Conservation (phyloP, 306 rosid species). For the Ormosia semicastrata region DNA sequence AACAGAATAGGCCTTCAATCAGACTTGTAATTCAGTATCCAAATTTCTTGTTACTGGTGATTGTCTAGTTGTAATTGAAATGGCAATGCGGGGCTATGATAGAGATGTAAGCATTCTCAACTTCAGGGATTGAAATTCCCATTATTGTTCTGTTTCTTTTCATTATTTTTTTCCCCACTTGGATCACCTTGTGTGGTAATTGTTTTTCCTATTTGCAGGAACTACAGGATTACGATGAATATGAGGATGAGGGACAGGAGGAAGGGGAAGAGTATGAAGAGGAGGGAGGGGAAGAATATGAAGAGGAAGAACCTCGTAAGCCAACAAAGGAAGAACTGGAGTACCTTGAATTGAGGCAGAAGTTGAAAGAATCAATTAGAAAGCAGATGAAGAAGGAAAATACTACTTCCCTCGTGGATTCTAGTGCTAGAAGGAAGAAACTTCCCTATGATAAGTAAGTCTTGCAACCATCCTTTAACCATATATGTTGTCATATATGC, state of each 20-base stretch:
- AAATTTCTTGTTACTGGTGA: slow-evolving; percentile 20
- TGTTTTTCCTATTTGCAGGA: slow-evolving; percentile 34
- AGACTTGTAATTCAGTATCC: neutral
- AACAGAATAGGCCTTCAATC: neutral
- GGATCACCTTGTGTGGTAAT: neutral
- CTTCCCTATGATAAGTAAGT: slow-evolving; percentile 80
- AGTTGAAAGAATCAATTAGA: slow-evolving; percentile 63
- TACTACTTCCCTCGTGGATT: slow-evolving; percentile 36
- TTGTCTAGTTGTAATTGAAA: neutral
- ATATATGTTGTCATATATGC: neutral
- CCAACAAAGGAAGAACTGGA: slow-evolving; percentile 71
- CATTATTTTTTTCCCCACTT: neutral
- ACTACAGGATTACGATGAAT: slow-evolving; percentile 52
- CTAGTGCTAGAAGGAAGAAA: slow-evolving; percentile 45
- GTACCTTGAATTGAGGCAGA: slow-evolving; percentile 72
- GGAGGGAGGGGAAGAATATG: slow-evolving; percentile 52
- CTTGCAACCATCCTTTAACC: neutral
- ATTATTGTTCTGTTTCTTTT: neutral
- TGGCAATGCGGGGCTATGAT: slow-evolving; percentile 64
- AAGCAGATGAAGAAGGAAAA: slow-evolving; percentile 58
- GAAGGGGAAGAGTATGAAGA: slow-evolving; percentile 48
- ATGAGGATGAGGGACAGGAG: slow-evolving; percentile 51
- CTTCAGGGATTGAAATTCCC: neutral
- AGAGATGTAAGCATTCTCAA: slow-evolving; percentile 49
- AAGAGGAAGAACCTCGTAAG: slow-evolving; percentile 52